Base-by-base conservation (phyloP, 2,329 filamentous ascomycete genomes). In the Aspergillus sp. region DNA sequence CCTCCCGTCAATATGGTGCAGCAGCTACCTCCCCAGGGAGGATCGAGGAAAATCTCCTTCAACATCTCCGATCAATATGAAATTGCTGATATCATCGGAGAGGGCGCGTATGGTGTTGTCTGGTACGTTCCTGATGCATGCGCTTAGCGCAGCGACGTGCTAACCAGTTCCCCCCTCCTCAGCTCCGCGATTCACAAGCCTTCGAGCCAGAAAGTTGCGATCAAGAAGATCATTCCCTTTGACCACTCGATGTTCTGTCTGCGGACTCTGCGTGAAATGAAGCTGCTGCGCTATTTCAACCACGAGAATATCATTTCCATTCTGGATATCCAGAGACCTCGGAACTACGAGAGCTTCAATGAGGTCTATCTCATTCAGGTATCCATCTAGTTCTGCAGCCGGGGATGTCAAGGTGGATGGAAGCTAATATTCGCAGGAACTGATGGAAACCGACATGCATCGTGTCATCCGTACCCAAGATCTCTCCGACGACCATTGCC, bases 381-480 rank as follows among this genome's bases (percentile, higher is more conserved):
- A 75, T 48, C 74, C 55, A 40, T 19, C 29, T 4, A 7, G 19
- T 27, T 34, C 8, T 4, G 8, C 29, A 26, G 12, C 4, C 9
- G 26, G 26, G 30, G 30, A 2, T 39, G 27, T 19, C 19, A 19
- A 19, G 9, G 26, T 26, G 26, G n/a, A 8, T 19, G 10, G 7
- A 32, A n/a, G 28, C 29, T 30, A 42, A 30, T n/a, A 7, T 4
- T 27, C 38, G 5, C 43, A 94, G 88, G 90, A 95, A 72, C 81
- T 98, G 61, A 98, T 98, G 93, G 93, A 98, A 75, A 98, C 93
- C 42, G 93, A 98, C 65, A 98, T 98, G 93, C 93, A 98, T 71
- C 83, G 93, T 57, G 93, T 98, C 56, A 98, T 98, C 64, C 88
- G 93, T 59, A 98, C 93, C 35, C 93, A 98, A 72, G 93, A 98